Percentiles rank a stretch among this genome's conserved stretches.
Conservation (phyloP, 1,284 basidiomycete genomes). For the Malassezia caprae region DNA sequence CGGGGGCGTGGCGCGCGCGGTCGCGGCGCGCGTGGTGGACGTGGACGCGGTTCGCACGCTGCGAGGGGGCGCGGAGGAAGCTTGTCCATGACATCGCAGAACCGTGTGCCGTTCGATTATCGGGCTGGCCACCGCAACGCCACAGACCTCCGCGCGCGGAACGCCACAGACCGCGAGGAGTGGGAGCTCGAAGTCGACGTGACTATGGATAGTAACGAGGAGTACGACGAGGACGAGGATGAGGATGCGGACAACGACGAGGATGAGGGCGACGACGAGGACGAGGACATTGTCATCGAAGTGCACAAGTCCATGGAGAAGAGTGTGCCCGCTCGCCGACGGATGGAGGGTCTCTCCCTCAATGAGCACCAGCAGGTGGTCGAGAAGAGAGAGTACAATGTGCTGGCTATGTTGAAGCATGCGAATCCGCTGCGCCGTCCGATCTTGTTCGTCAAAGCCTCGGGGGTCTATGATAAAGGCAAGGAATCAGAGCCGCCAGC, state of each 20-base stretch:
- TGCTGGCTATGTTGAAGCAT: slow-evolving; percentile 1
- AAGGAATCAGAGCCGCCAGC: background rate
- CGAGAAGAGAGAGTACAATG: slow-evolving; percentile 5
- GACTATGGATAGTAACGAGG: background rate
- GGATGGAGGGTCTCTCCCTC: slow-evolving; percentile 4
- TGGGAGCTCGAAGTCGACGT: background rate
- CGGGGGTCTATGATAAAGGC: background rate
- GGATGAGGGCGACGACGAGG: slow-evolving; percentile 9
- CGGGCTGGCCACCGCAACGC: background rate
- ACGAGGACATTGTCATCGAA: slow-evolving; percentile 13
- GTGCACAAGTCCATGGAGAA: slow-evolving; percentile 16
- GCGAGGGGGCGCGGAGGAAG: slow-evolving; percentile 4
- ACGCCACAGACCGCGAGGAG: background rate
- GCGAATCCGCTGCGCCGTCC: slow-evolving; percentile 10
- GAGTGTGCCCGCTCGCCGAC: slow-evolving; percentile 11
- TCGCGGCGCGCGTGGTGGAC: background rate
- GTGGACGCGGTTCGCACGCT: background rate
- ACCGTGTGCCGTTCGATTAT: slow-evolving; percentile 15
- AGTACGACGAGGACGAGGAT: slow-evolving; percentile 18
- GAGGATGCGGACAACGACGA: slow-evolving; percentile 13
- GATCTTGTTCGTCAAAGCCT: slow-evolving; percentile 13
- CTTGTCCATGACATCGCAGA: slow-evolving; percentile 8
- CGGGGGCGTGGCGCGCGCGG: background rate
- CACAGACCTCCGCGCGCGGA: background rate
- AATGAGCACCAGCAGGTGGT: slow-evolving; percentile 9